A percentile compares a stretch with the other conserved stretches of the same genome.
These are phyloP conservation scores for Xylariaceae sp. DNA, from an alignment of 2,329 filamentous ascomycete genomes.

Conservation along the genomic window DNA sequence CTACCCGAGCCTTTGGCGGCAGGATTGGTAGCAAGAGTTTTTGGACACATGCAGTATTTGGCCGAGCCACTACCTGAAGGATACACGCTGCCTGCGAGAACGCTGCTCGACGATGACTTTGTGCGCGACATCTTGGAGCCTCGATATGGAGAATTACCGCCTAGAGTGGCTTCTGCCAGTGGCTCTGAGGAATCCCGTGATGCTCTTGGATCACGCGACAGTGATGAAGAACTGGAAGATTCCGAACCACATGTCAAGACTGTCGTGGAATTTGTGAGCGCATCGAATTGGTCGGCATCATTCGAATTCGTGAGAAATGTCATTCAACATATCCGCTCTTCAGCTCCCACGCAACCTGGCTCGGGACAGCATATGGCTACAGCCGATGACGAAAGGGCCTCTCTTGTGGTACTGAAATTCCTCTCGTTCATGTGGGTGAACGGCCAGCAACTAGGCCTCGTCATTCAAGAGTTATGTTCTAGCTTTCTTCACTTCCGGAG, in stretches of 20 bases:
- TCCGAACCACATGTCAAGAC: constrained; percentile 52
- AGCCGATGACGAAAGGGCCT: constrained; percentile 47
- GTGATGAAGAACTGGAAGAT: constrained; percentile 35
- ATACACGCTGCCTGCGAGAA: constrained; percentile 51
- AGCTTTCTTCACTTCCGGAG: constrained; percentile 64
- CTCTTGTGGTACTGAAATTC: constrained; percentile 53
- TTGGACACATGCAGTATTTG: constrained; percentile 53
- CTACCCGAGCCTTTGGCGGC: constrained; percentile 42
- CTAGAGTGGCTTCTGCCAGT: constrained; percentile 24
- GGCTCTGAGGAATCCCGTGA: constrained; percentile 34
- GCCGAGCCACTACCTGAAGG: constrained; percentile 55
- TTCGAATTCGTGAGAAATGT: constrained; percentile 55
- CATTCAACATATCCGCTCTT: constrained; percentile 46
- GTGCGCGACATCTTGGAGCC: constrained; percentile 33
- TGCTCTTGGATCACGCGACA: constrained; percentile 21
- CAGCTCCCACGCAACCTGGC: constrained; percentile 34
- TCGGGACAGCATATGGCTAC: constrained; percentile 32
- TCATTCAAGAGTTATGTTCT: constrained; percentile 64
- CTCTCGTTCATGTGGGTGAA: constrained; percentile 64
- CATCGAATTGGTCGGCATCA: constrained; percentile 57
- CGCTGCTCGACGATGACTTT: constrained; percentile 50
- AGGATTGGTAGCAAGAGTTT: constrained; percentile 47
- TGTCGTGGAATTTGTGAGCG: constrained; percentile 61
- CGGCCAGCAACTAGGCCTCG: constrained; percentile 52
- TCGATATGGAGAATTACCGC: constrained; percentile 19